Conservation (phyloP, 2,329 filamentous ascomycete species). For the Sporothrix brasiliensis region DNA sequence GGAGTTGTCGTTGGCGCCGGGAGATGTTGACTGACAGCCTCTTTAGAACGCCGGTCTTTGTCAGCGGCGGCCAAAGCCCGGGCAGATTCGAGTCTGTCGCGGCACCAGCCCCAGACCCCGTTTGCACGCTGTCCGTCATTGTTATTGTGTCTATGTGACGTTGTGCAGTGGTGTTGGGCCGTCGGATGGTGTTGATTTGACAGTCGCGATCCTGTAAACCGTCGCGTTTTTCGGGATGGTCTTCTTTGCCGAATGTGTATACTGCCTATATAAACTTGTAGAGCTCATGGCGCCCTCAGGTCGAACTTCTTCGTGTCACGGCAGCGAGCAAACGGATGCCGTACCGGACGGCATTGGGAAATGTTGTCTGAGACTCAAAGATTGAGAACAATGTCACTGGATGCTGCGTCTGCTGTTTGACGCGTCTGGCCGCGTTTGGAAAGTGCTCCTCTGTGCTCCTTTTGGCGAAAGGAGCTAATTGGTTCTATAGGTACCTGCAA, state of each 20-base stretch:
- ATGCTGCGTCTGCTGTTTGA: conserved; percentile 6
- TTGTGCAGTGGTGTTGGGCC: neutral
- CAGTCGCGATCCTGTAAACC: neutral
- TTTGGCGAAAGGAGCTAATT: neutral
- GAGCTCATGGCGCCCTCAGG: neutral
- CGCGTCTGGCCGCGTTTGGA: conserved; percentile 12
- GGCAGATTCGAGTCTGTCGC: neutral
- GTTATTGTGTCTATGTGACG: neutral
- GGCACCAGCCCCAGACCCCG: neutral
- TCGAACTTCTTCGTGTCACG: neutral
- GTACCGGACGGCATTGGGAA: neutral
- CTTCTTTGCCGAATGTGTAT: neutral
- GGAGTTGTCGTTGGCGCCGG: conserved; percentile 46
- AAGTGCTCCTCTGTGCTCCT: neutral
- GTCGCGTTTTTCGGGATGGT: neutral
- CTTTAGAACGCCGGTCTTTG: conserved; percentile 32
- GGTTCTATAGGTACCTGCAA: neutral
- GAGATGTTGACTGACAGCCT: conserved; percentile 44
- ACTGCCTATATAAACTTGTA: neutral
- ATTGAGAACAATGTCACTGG: neutral
- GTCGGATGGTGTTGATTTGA: neutral
- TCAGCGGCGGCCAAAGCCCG: neutral
- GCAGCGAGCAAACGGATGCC: conserved; percentile 4
- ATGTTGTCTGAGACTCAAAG: neutral
- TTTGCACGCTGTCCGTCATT: neutral